Percentiles rank a stretch among this genome's conserved stretches.
Conservation (phyloP, 129 eudicot species). For the Centaurea solstitialis region DNA sequence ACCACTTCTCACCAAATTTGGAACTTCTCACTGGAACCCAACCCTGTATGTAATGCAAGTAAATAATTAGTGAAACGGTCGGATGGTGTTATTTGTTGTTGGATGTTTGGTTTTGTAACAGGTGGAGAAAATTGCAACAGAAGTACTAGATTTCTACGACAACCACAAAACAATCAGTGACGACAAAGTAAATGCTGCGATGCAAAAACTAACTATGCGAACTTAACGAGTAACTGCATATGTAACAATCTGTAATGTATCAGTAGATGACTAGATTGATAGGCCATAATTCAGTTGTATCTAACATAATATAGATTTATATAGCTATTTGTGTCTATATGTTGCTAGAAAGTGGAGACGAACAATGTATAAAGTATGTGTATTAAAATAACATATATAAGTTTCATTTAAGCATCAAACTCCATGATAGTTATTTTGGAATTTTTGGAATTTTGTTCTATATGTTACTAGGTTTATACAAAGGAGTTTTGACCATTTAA, state of each 20-base stretch:
- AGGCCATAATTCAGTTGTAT: constrained; percentile 8
- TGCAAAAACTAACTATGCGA: constrained; percentile 65
- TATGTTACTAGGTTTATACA: no score
- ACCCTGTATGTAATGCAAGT: no score
- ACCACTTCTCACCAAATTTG: no score
- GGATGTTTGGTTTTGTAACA: constrained; percentile 20
- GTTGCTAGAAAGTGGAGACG: constrained; percentile 15
- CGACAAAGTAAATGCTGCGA: constrained; percentile 67
- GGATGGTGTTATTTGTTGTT: neutral
- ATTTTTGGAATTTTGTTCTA: neutral
- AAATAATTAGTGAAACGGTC: neutral
- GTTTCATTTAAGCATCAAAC: neutral
- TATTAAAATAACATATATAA: constrained; percentile 6
- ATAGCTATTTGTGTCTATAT: constrained; percentile 21
- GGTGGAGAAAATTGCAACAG: constrained; percentile 97
- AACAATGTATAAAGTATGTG: constrained; percentile 13
- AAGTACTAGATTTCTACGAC: constrained; percentile 89
- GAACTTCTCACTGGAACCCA: no score
- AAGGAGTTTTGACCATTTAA: no score
- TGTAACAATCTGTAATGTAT: constrained; percentile 17
- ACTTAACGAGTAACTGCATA: constrained; percentile 19
- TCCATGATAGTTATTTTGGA: neutral
- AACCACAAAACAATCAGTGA: constrained; percentile 71
- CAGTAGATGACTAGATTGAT: neutral
- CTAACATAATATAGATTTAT: constrained; percentile 11